Percentiles rank a stretch among this genome's conserved stretches.
These are phyloP conservation scores for Didymella keratinophila DNA, from an alignment of 2,329 filamentous ascomycete species.

Conservation along the genomic window DNA sequence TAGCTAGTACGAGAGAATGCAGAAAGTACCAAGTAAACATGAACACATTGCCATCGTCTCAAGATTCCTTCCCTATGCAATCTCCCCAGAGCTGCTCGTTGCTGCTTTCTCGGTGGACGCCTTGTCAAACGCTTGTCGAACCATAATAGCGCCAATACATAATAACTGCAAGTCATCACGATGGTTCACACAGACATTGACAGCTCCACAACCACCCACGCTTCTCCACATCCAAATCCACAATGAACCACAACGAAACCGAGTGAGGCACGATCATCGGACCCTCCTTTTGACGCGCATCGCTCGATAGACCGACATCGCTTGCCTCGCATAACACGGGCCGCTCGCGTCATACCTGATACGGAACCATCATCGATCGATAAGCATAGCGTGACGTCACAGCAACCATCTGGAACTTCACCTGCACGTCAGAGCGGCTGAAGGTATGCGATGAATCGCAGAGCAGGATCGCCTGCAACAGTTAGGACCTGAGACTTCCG, in stretches of 20 bases:
- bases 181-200: conserved; percentile 9
- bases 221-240: conserved; percentile 6
- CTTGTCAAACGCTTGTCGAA: conserved; percentile 1
- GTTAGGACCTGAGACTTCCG: neutral
- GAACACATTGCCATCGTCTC: neutral
- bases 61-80: neutral
- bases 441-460: neutral
- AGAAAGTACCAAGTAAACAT: neutral
- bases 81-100: neutral
- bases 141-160: conserved; percentile 5
- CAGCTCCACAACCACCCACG: conserved; percentile 12
- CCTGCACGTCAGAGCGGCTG: conserved; percentile 2
- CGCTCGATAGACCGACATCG: conserved; percentile 14
- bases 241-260: conserved; percentile 3
- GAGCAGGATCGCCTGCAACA: neutral
- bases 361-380: conserved; percentile 8
- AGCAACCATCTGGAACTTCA: neutral
- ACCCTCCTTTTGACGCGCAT: conserved; percentile 9
- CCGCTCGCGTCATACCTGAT: conserved; percentile 11
- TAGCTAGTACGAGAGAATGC: conserved; percentile 15
- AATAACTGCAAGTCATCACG: conserved; percentile 3
- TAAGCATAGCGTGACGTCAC: conserved; percentile 14
- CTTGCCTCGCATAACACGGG: conserved; percentile 5
- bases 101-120: conserved; percentile 1
- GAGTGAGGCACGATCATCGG: conserved; percentile 7